Evolutionary conservation across 495 filamentous ascomycete genomes (phyloP).

Genomic region (Xylaria longipes): DNA sequence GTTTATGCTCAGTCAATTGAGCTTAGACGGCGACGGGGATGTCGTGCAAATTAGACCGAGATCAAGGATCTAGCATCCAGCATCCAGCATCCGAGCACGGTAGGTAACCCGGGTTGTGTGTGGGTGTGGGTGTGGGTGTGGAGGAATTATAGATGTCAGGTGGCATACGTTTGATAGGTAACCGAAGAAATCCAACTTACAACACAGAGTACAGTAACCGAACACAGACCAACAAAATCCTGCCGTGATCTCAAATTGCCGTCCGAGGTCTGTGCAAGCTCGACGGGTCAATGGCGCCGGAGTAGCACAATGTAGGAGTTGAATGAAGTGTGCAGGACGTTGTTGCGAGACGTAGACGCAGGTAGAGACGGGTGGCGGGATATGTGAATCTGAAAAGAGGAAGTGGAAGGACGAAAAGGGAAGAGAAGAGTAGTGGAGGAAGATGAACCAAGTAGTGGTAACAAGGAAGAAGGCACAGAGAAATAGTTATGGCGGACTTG

Average conservation of each 20-base stretch:
- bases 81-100: conserved; percentile 22
- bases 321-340: not conserved
- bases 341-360: not conserved
- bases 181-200: not conserved
- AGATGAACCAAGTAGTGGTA: conserved; percentile 7
- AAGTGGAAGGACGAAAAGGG: not conserved
- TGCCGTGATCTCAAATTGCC: not conserved
- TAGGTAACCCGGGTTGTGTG: conserved; percentile 12
- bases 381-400: conserved; percentile 11
- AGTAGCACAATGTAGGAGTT: not conserved
- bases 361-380: not conserved
- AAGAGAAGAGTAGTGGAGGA: conserved; percentile 6
- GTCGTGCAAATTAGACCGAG: conserved; percentile 24
- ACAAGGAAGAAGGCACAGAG: conserved; percentile 24
- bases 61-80: conserved; percentile 25
- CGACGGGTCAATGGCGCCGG: conserved; percentile 5
- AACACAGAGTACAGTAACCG: conserved; percentile 16
- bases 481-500: conserved; percentile 26
- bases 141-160: conserved; percentile 24
- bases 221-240: conserved; percentile 12
- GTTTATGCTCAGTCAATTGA: conserved; percentile 11
- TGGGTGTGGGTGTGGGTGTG: conserved; percentile 13
- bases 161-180: conserved; percentile 16
- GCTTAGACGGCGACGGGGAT: conserved; percentile 2
- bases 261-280: conserved; percentile 11